A percentile compares a stretch with the other conserved stretches of the same genome.
These are phyloP conservation scores for Exophiala mesophila DNA, from an alignment of 2,329 filamentous ascomycete species.

Conservation along the genomic window DNA sequence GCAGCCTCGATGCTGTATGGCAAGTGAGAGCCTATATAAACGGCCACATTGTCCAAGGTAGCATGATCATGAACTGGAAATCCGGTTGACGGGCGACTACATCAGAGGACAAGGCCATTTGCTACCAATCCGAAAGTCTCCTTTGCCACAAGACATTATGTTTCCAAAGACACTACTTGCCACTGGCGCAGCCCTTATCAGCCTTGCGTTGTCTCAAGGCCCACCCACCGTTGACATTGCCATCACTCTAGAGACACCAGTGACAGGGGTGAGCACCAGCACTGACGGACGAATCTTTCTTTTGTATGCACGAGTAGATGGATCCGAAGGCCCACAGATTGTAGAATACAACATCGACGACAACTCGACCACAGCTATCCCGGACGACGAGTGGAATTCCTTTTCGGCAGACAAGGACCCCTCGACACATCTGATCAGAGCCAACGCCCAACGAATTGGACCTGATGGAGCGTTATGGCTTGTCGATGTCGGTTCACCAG, in stretches of 20 bases:
- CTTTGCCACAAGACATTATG: too few species aligned
- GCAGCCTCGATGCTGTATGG: too few species aligned
- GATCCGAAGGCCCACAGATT: constrained; percentile 29
- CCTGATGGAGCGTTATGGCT: constrained; percentile 21
- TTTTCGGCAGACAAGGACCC: constrained; percentile 12
- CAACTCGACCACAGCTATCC: constrained; percentile 12
- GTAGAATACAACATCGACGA: constrained; percentile 28
- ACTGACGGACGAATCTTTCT: constrained; percentile 31
- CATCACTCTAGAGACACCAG: constrained; percentile 2
- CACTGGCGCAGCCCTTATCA: not conserved
- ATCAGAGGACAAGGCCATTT: too few species aligned
- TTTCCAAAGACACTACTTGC: too few species aligned
- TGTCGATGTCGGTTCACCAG: constrained; percentile 17
- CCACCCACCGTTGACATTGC: not conserved
- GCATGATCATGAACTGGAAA: too few species aligned
- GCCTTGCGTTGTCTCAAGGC: not conserved
- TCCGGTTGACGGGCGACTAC: too few species aligned
- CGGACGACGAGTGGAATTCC: constrained; percentile 16
- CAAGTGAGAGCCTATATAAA: too few species aligned
- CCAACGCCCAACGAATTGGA: constrained; percentile 18
- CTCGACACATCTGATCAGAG: constrained; percentile 11
- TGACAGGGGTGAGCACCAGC: constrained; percentile 24
- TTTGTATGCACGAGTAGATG: constrained; percentile 30
- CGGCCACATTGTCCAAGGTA: too few species aligned
- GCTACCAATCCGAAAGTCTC: too few species aligned